Evolutionary conservation across 192 early-diverging fungal species (phyloP).

Genomic region (Coemansia sp.): DNA sequence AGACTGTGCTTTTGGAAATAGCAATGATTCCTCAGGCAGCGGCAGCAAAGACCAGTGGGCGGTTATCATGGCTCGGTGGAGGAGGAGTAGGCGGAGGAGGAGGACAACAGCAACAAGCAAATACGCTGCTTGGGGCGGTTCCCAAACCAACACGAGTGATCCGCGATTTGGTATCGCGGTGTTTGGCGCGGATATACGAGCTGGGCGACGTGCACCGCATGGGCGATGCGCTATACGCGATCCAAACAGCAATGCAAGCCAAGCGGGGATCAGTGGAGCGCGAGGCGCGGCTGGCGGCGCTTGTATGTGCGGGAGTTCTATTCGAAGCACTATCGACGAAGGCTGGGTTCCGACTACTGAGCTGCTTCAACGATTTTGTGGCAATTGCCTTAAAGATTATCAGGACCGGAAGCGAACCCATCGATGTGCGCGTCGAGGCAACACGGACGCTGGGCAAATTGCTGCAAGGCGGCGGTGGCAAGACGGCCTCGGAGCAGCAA

Average conservation of each 20-base stretch:
- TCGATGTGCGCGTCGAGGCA: constrained; percentile 68
- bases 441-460: constrained; percentile 62
- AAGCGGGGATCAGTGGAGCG: constrained; percentile 6
- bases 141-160: constrained; percentile 35
- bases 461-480: constrained; percentile 70
- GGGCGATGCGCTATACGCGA: constrained; percentile 31
- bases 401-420: constrained; percentile 24
- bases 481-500: constrained; percentile 65
- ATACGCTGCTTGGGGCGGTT: constrained; percentile 9
- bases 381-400: constrained; percentile 24
- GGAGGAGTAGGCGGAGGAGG: constrained; percentile 8
- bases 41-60: constrained; percentile 62
- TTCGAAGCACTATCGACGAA: constrained; percentile 64
- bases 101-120: constrained; percentile 50
- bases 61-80: constrained; percentile 67
- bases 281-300: constrained; percentile 53
- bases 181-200: constrained; percentile 36
- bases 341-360: constrained; percentile 52
- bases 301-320: constrained; percentile 73
- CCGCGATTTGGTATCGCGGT: constrained; percentile 34
- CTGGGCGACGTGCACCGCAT: constrained; percentile 39
- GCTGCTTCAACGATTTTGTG: constrained; percentile 52
- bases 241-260: constrained; percentile 23
- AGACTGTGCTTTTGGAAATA: constrained; percentile 66
- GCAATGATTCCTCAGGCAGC: constrained; percentile 61